Evolutionary conservation across 768 basidiomycete species (phyloP).

Genomic region (Mycena sanguinolenta): DNA sequence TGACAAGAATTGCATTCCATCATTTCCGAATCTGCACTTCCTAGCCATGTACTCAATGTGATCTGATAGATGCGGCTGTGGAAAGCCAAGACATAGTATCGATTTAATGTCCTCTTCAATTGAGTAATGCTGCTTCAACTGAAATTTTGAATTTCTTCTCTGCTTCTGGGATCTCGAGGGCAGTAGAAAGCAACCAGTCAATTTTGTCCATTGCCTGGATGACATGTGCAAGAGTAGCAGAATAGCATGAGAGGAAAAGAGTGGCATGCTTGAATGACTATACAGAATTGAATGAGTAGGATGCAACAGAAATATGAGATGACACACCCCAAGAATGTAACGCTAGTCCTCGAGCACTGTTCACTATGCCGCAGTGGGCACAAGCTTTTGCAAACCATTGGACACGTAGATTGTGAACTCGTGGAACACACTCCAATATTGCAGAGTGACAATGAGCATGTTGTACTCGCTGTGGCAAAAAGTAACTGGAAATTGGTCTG

Average conservation of each 20-base stretch:
- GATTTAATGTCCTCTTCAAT: neutral
- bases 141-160: neutral
- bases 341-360: too few relatives aligned
- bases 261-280: neutral
- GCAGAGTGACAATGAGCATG: neutral
- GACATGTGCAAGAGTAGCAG: neutral
- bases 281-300: too few relatives aligned
- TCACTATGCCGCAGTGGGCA: too few relatives aligned
- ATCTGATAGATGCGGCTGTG: neutral
- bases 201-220: too few relatives aligned
- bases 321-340: too few relatives aligned
- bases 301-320: too few relatives aligned
- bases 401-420: neutral
- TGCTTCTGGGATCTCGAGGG: neutral
- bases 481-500: too few relatives aligned
- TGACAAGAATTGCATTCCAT: too few relatives aligned
- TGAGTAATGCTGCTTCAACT: neutral
- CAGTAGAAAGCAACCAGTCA: neutral
- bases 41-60: neutral
- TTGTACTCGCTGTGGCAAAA: too few relatives aligned
- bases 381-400: too few relatives aligned
- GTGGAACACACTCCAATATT: neutral
- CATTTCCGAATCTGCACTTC: too few relatives aligned
- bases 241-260: neutral
- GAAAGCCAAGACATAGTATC: neutral